Evolutionary conservation across 2,329 filamentous ascomycete genomes (phyloP).

Genomic region (Mycosphaerella arachidis): DNA sequence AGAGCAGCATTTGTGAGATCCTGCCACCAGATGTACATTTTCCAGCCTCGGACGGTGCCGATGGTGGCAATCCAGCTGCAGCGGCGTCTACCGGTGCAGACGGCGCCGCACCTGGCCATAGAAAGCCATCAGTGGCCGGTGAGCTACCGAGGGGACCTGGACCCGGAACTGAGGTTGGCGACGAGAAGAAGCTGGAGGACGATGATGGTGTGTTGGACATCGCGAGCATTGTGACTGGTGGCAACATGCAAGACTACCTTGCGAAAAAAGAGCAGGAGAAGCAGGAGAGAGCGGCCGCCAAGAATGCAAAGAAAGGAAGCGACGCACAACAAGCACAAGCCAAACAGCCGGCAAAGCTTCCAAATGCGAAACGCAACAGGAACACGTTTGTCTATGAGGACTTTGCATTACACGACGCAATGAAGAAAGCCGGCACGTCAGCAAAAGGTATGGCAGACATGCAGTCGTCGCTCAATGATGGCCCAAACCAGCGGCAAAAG

Average conservation of each 20-base stretch:
- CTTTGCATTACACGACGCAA: slow-evolving; percentile 50
- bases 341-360: slow-evolving; percentile 57
- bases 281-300: slow-evolving; percentile 57
- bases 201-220: slow-evolving; percentile 76
- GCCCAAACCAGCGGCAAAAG: slow-evolving; percentile 39
- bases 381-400: slow-evolving; percentile 74
- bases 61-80: slow-evolving; percentile 45
- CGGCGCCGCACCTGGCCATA: slow-evolving; percentile 42
- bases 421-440: slow-evolving; percentile 48
- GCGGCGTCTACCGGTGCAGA: slow-evolving; percentile 53
- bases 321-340: slow-evolving; percentile 50
- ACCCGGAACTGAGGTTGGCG: slow-evolving; percentile 51
- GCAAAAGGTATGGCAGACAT: slow-evolving; percentile 47
- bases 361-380: slow-evolving; percentile 66
- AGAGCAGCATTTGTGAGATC: slow-evolving; percentile 59
- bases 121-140: slow-evolving; percentile 38
- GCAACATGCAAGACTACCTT: slow-evolving; percentile 70
- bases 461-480: slow-evolving; percentile 49
- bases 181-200: slow-evolving; percentile 48
- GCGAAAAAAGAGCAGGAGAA: slow-evolving; percentile 81
- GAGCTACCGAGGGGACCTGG: slow-evolving; percentile 51
- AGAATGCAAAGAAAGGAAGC: slow-evolving; percentile 47
- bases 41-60: slow-evolving; percentile 45
- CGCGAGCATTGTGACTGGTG: slow-evolving; percentile 76
- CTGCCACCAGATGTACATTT: slow-evolving; percentile 51